phyloP scores from a whole-genome alignment of 2,329 filamentous ascomycete species.

The Fusarium lyarnte region DNA sequence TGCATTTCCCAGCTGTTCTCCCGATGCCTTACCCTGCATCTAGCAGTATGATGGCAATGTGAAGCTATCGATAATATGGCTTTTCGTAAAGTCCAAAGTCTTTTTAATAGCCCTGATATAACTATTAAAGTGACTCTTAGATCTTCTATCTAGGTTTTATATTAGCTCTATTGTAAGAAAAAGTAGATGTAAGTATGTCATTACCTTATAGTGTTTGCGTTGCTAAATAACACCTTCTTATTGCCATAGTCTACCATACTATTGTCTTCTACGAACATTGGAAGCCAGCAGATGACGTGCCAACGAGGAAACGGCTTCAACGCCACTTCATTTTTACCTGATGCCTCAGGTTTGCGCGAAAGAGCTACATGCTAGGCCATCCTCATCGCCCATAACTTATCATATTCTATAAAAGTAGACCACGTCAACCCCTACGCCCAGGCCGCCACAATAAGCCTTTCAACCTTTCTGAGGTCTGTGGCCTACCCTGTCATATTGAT shows the following conservation, averaged over 20 bases:
- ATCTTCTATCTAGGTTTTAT: no score
- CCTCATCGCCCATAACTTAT: background rate
- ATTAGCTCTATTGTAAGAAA: no score
- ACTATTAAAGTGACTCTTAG: background rate
- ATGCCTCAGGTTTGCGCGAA: background rate
- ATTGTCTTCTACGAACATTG: rapidly evolving
- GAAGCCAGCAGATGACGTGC: rapidly evolving
- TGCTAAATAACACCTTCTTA: no score
- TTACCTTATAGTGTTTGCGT: no score
- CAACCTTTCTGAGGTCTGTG: rapidly evolving
- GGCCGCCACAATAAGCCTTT: background rate
- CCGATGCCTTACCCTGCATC: background rate
- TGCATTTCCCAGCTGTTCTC: background rate
- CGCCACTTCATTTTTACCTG: rapidly evolving
- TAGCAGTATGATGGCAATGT: background rate
- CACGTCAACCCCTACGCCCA: background rate
- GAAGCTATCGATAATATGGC: background rate
- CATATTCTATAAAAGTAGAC: background rate
- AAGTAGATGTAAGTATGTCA: no score
- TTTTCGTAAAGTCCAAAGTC: background rate
- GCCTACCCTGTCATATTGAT: rapidly evolving
- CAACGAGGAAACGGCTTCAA: rapidly evolving
- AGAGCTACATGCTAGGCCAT: background rate
- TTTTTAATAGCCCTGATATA: background rate
- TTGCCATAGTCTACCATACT: rapidly evolving